A percentile compares a stretch with the other conserved stretches of the same genome.
Conservation (phyloP, 768 basidiomycete species). For the Mycena olivaceomarginata region DNA sequence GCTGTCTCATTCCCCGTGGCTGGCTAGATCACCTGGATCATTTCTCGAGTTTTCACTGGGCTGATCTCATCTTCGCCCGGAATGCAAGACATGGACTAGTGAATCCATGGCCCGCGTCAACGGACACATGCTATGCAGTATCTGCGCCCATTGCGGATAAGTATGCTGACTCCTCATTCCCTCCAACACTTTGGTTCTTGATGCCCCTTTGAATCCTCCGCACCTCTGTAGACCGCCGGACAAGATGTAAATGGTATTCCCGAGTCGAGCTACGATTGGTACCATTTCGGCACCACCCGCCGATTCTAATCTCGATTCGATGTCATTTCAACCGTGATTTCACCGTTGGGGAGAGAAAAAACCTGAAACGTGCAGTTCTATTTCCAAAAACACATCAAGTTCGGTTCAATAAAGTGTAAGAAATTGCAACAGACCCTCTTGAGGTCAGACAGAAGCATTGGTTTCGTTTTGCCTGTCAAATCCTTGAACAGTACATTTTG, state of each 20-base stretch:
- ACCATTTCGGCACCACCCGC: not conserved
- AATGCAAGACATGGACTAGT: no score
- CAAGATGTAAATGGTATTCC: not conserved
- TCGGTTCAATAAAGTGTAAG: constrained; percentile 1
- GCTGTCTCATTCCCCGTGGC: no score
- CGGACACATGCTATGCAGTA: no score
- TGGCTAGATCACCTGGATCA: no score
- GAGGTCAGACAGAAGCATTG: constrained; percentile 10
- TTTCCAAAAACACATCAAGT: not conserved
- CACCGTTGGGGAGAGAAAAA: constrained; percentile 7
- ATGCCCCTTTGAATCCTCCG: no score
- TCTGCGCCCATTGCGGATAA: no score
- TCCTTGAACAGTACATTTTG: constrained; percentile 10
- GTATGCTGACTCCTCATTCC: no score
- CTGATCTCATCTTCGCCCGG: no score
- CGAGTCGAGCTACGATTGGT: not conserved
- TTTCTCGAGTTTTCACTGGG: no score
- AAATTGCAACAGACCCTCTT: constrained; percentile 7
- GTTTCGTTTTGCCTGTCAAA: constrained; percentile 4
- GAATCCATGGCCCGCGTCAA: no score
- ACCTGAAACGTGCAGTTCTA: not conserved
- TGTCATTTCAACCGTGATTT: constrained; percentile 4
- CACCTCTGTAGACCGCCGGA: no score
- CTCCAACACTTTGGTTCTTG: no score
- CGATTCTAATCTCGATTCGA: constrained; percentile 3